Evolutionary conservation across 1,284 basidiomycete genomes (phyloP).

Genomic region (Pseudozyma sp.): DNA sequence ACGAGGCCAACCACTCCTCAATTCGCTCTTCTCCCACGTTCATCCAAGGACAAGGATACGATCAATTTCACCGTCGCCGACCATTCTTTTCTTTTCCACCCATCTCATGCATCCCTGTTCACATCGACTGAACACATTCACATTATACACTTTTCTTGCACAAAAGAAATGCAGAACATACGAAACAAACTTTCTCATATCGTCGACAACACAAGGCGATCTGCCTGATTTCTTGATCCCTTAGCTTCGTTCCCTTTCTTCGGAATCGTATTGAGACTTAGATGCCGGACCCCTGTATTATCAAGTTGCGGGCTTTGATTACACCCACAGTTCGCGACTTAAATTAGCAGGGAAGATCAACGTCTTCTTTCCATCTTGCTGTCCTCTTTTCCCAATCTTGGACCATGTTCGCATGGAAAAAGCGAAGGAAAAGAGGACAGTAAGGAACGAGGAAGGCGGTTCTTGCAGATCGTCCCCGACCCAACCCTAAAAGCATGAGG

Average conservation of each 20-base stretch:
- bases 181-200: slow-evolving; percentile 5
- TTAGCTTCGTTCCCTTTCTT: background rate
- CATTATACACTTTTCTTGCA: slow-evolving; percentile 25
- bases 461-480: slow-evolving; percentile 61
- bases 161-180: slow-evolving; percentile 53
- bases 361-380: too few relatives aligned
- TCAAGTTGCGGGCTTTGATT: slow-evolving; percentile 41
- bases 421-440: background rate
- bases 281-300: slow-evolving; percentile 34
- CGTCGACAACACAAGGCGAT: background rate
- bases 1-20: background rate
- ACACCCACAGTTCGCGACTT: slow-evolving; percentile 50
- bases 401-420: background rate
- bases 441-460: slow-evolving; percentile 11
- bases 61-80: slow-evolving; percentile 13
- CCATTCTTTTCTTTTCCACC: background rate
- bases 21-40: background rate
- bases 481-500: slow-evolving; percentile 20
- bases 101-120: slow-evolving; percentile 26
- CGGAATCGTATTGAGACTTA: background rate
- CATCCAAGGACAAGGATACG: slow-evolving; percentile 9
- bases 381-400: background rate
- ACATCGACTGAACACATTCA: slow-evolving; percentile 15
- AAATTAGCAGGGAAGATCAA: slow-evolving; percentile 59
- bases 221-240: background rate